phyloP scores from a whole-genome alignment of 352 stramenopile genomes.

The Peronospora destructor region DNA sequence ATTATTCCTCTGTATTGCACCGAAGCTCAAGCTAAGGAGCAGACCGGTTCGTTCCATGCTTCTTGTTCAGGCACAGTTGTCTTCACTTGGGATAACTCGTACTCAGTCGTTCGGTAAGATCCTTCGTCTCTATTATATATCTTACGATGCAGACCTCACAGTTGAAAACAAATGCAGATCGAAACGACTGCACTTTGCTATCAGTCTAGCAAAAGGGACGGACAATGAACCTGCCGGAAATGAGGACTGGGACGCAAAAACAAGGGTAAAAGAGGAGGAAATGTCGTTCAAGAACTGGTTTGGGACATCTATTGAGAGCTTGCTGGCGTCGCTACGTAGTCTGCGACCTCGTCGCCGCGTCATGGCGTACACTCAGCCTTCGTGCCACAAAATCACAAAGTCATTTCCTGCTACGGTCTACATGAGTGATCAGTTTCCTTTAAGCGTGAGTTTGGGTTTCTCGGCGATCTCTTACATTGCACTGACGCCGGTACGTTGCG shows the following conservation, averaged over 20 bases:
- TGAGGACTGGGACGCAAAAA: constrained; percentile 29
- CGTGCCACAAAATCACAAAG: constrained; percentile 43
- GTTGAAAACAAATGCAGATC: constrained; percentile 19
- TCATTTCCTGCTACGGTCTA: constrained; percentile 50
- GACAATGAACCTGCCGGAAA: constrained; percentile 3
- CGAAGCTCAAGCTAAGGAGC: constrained; percentile 27
- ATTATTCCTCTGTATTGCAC: constrained; percentile 33
- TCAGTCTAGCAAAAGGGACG: constrained; percentile 15
- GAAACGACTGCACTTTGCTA: constrained; percentile 37
- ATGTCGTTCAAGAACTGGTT: constrained; percentile 63
- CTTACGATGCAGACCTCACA: constrained; percentile 1
- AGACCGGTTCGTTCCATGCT: constrained; percentile 35
- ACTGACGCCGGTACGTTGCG: neutral
- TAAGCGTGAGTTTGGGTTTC: constrained; percentile 31
- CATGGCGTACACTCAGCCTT: constrained; percentile 47
- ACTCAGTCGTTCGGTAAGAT: constrained; percentile 45
- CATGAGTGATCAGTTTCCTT: constrained; percentile 51
- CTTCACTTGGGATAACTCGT: constrained; percentile 61
- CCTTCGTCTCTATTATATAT: neutral
- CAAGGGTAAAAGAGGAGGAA: constrained; percentile 31
- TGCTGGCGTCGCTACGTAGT: constrained; percentile 26
- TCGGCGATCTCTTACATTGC: neutral
- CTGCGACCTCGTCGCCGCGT: constrained; percentile 38
- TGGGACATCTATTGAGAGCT: constrained; percentile 33
- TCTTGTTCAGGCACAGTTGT: constrained; percentile 33